A percentile compares a stretch with the other conserved stretches of the same genome.
phyloP scores from a whole-genome alignment of 306 rosid genomes.

The Cercis canadensis region DNA sequence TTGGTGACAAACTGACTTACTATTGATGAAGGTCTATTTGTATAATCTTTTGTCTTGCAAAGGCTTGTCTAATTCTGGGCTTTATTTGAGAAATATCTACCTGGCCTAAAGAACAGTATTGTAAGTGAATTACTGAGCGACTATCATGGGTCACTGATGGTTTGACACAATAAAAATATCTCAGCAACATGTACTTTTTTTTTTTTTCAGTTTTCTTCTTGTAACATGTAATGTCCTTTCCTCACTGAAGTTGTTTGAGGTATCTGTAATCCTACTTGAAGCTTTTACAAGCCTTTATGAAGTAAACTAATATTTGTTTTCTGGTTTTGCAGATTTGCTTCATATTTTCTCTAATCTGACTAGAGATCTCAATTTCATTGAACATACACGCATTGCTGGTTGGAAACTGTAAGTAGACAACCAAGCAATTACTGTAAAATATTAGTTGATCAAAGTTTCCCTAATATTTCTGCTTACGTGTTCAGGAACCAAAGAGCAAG shows the following conservation, averaged over 20 bases:
- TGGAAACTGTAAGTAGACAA: constrained; percentile 87
- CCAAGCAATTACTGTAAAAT: not conserved
- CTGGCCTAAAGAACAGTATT: not conserved
- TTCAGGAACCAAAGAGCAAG: constrained; percentile 90
- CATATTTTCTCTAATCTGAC: constrained; percentile 84
- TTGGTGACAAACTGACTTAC: not conserved
- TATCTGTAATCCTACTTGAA: constrained; percentile 7
- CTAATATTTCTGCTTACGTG: constrained; percentile 21
- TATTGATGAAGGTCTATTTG: not conserved
- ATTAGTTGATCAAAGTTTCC: constrained; percentile 20
- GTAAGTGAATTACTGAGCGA: not conserved
- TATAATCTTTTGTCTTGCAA: not conserved
- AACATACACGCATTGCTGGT: constrained; percentile 69
- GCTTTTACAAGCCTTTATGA: constrained; percentile 13
- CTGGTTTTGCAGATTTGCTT: constrained; percentile 77
- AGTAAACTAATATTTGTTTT: constrained; percentile 37
- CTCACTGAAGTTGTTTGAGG: constrained; percentile 3
- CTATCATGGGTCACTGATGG: not conserved
- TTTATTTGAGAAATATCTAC: not conserved
- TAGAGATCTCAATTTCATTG: constrained; percentile 84
- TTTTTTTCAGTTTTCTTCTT: not conserved
- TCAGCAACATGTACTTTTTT: not conserved
- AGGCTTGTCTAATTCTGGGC: not conserved
- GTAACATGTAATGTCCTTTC: not conserved
- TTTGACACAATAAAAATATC: not conserved